Base-by-base conservation (phyloP, 2,329 filamentous ascomycete species). In the Verticillium tricorpus region DNA sequence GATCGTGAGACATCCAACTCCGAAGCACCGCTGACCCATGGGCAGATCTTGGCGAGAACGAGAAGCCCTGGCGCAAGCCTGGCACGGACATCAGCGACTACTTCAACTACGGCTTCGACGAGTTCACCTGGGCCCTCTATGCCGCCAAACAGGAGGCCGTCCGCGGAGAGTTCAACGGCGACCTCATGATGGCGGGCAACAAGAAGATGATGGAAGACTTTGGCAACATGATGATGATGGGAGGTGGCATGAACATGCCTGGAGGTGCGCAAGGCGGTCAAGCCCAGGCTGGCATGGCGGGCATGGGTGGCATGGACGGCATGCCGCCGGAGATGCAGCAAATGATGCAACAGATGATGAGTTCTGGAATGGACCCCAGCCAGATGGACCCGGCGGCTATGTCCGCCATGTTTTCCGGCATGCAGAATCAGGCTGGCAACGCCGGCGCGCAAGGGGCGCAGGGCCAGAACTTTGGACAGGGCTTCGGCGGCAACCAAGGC, bases 71-170 rank as follows among this genome's bases (percentile, higher is more conserved):
- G 95, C 89, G 95, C 55, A 89, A 93, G 66, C 95, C 95, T 0
- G 95, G 95, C 56, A 93, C 94, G 12, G 95, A 99, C 71, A 87
- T 97, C 60, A 95, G 91, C 63, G 95, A 99, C 74, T 98, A 96
- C 78, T 98, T 98, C 85, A 98, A 98, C 80, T 98, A 98, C 76
- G 94, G 94, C 62, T 98, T 98, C 72, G 94, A 98, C 77, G 94
- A 98, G 76, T 98, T 97, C 76, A 97, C 93, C 1, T 99, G 95
- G 95, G 91, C 93, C 6, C 85, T 93, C 60, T 99, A 99, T 74
- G 93, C 93, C 35, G 82, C 92, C 63, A 96, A 96, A 71, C 95
- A 98, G 74, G 88, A 95, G 67, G 82, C 81, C 28, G 82, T 97
- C 70, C 86, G 90, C 19, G 86, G 86, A 67, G 91, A 94, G 68